A percentile compares a stretch with the other conserved stretches of the same genome.
Evolutionary conservation across 2,329 filamentous ascomycete species (phyloP).

Genomic region (Claviceps monticola): DNA sequence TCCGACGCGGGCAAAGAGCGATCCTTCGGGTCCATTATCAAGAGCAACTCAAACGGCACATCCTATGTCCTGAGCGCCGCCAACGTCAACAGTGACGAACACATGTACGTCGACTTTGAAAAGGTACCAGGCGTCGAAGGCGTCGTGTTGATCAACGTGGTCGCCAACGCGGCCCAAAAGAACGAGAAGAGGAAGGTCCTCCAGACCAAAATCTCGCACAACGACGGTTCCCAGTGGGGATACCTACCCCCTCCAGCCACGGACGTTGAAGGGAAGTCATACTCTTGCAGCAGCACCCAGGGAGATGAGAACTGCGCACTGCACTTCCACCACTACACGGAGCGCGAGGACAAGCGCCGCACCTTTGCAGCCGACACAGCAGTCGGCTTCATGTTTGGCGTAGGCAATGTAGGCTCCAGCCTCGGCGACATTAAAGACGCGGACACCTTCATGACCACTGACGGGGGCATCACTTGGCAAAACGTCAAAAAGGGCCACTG

Average conservation of each 20-base stretch:
- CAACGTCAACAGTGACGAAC: constrained; percentile 65
- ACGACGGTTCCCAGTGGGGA: constrained; percentile 82
- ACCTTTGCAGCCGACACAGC: constrained; percentile 83
- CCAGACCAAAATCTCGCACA: constrained; percentile 88
- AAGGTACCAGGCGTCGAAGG: constrained; percentile 89
- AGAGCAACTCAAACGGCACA: constrained; percentile 97
- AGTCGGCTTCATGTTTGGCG: constrained; percentile 78
- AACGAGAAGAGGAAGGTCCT: constrained; percentile 77
- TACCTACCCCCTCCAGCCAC: constrained; percentile 58
- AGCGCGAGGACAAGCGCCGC: constrained; percentile 66
- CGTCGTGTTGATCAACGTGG: constrained; percentile 73
- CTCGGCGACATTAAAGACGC: constrained; percentile 56
- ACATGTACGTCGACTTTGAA: constrained; percentile 85
- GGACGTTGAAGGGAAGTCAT: constrained; percentile 58
- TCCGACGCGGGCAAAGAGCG: constrained; percentile 51
- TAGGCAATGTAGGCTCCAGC: constrained; percentile 72
- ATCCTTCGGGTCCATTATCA: constrained; percentile 77
- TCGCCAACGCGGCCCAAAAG: constrained; percentile 56
- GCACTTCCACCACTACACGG: constrained; percentile 91
- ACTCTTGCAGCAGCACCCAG: constrained; percentile 47
- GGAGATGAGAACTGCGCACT: constrained; percentile 62
- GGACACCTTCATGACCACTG: constrained; percentile 80
- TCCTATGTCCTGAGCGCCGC: constrained; percentile 77
- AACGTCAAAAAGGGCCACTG: constrained; percentile 76
- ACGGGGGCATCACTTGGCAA: constrained; percentile 84